Evolutionary conservation across 108 stramenopile species (phyloP).

Genomic region (Cyclotella atomus): DNA sequence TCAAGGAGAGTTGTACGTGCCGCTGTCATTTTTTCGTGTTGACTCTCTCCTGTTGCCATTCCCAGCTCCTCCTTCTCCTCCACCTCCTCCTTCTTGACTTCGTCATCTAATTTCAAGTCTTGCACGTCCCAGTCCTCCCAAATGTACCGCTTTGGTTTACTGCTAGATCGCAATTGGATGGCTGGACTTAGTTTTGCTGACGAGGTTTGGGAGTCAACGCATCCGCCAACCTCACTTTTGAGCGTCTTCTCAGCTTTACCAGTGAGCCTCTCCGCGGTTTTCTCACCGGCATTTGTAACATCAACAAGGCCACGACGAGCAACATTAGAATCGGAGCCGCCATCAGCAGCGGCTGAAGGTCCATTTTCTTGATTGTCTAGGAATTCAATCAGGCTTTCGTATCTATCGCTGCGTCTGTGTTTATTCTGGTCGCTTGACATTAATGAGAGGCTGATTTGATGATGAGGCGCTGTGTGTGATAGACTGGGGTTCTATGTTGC

Average conservation of each 20-base stretch:
- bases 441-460: too few relatives aligned
- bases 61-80: neutral
- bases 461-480: too few relatives aligned
- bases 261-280: constrained; percentile 5
- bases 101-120: constrained; percentile 7
- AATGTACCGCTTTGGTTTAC: constrained; percentile 10
- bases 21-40: neutral
- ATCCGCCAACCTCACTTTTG: constrained; percentile 8
- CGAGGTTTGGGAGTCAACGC: too few relatives aligned
- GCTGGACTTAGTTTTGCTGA: too few relatives aligned
- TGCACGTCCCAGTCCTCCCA: constrained; percentile 43
- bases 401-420: too few relatives aligned
- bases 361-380: constrained; percentile 14
- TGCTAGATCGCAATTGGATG: too few relatives aligned
- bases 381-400: neutral
- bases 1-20: constrained; percentile 21
- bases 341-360: neutral
- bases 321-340: neutral
- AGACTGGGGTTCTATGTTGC: too few relatives aligned
- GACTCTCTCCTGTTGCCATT: constrained; percentile 7
- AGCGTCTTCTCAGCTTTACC: constrained; percentile 19
- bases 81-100: neutral
- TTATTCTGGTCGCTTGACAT: too few relatives aligned
- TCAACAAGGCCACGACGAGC: constrained; percentile 18
- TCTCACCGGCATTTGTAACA: constrained; percentile 14